Percentiles rank a stretch among this genome's conserved stretches.
These are phyloP conservation scores for Hyaloscypha hepaticicola DNA, from an alignment of 495 filamentous ascomycete genomes.

Conservation along the genomic window DNA sequence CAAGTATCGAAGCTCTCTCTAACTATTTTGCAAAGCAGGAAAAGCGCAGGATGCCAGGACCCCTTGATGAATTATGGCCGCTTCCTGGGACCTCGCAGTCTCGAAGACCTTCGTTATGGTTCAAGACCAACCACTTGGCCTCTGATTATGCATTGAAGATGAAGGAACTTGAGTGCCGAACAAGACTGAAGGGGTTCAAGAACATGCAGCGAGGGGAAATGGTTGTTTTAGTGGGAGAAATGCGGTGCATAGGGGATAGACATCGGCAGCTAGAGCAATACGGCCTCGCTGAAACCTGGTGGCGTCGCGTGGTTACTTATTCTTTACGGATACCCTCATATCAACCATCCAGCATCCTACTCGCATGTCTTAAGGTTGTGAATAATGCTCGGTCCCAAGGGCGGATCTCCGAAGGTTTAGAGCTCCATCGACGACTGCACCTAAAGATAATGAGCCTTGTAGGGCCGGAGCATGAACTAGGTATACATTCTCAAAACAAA, in stretches of 20 bases:
- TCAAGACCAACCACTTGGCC: background rate
- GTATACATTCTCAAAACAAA: background rate
- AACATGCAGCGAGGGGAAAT: background rate
- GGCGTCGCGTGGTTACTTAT: background rate
- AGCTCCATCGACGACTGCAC: background rate
- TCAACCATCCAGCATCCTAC: background rate
- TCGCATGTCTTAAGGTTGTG: background rate
- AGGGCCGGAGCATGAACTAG: background rate
- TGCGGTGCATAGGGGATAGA: background rate
- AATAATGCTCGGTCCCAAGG: background rate
- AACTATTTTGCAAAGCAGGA: background rate
- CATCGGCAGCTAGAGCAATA: background rate
- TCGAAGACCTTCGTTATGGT: background rate
- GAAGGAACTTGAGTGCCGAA: background rate
- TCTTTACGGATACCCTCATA: background rate
- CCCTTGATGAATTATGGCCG: background rate
- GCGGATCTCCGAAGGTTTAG: background rate
- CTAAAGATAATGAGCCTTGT: background rate
- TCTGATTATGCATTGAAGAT: background rate
- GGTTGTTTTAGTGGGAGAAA: background rate
- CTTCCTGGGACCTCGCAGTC: background rate
- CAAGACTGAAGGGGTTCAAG: background rate
- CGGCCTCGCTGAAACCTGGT: background rate
- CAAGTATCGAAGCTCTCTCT: background rate
- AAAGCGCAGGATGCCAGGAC: background rate